Evolutionary conservation across 768 basidiomycete species (phyloP).

Genomic region (Suillus cothurnatus): DNA sequence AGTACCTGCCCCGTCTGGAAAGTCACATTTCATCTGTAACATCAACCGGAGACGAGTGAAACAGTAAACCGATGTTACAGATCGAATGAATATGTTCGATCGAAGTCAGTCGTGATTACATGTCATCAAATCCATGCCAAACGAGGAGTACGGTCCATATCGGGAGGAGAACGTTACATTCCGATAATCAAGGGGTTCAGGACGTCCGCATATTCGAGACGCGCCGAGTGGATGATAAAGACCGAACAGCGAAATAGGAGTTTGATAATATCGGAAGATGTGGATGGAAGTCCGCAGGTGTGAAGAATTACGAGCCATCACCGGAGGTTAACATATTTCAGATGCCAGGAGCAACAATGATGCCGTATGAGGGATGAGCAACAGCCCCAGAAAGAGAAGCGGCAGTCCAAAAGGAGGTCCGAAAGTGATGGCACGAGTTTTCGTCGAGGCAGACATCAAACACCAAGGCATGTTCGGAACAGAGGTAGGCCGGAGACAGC

Average conservation of each 20-base stretch:
- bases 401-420: background rate
- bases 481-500: constrained; percentile 17
- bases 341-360: constrained; percentile 27
- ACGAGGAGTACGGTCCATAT: constrained; percentile 13
- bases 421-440: constrained; percentile 5
- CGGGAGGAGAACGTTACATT: constrained; percentile 15
- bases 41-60: constrained; percentile 16
- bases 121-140: constrained; percentile 13
- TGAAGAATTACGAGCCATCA: constrained; percentile 4
- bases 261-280: background rate
- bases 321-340: constrained; percentile 28
- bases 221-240: background rate
- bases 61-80: constrained; percentile 16
- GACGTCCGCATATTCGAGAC: background rate
- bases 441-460: constrained; percentile 5
- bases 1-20: constrained; percentile 69
- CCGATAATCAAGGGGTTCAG: constrained; percentile 9
- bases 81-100: constrained; percentile 9
- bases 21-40: constrained; percentile 83
- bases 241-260: constrained; percentile 1
- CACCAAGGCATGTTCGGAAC: constrained; percentile 21
- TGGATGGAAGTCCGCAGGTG: background rate
- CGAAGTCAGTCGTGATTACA: constrained; percentile 9
- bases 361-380: constrained; percentile 3
- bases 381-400: constrained; percentile 5